Percentiles rank a stretch among this genome's conserved stretches.
These are phyloP conservation scores for Irpex sp. DNA, from an alignment of 1,284 basidiomycete species.

Conservation along the genomic window DNA sequence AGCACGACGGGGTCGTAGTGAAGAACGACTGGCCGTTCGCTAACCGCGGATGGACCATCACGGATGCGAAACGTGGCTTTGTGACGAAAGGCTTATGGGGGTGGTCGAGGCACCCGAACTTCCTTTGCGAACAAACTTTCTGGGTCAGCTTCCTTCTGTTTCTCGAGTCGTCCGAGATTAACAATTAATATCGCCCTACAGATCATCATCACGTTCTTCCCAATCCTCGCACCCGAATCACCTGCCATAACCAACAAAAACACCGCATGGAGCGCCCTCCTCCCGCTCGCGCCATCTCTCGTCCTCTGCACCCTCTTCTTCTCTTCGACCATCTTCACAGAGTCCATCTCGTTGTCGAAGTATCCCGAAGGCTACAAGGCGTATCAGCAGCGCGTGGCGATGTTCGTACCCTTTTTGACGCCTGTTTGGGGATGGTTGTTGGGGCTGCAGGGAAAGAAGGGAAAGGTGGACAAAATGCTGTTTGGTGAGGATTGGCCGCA, in stretches of 20 bases:
- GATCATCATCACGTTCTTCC: constrained; percentile 66
- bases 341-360: constrained; percentile 72
- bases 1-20: constrained; percentile 47
- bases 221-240: constrained; percentile 45
- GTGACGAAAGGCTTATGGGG: constrained; percentile 81
- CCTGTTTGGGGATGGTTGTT: constrained; percentile 34
- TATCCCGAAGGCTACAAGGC: constrained; percentile 69
- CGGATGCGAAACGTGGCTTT: constrained; percentile 79
- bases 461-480: constrained; percentile 35
- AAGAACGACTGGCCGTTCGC: constrained; percentile 62
- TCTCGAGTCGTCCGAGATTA: neutral
- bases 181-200: constrained; percentile 20
- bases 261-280: constrained; percentile 30
- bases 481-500: constrained; percentile 27
- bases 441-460: constrained; percentile 28
- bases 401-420: constrained; percentile 67
- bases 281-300: constrained; percentile 47
- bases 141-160: constrained; percentile 54
- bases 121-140: constrained; percentile 83
- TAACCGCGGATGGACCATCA: constrained; percentile 54
- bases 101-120: constrained; percentile 88
- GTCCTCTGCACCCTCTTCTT: constrained; percentile 66
- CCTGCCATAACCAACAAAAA: constrained; percentile 25
- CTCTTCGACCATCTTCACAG: constrained; percentile 73
- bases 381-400: constrained; percentile 77